These are phyloP conservation scores for Saksenaea oblongispora DNA, from an alignment of 371 early-diverging fungal genomes.

Conservation along the genomic window DNA sequence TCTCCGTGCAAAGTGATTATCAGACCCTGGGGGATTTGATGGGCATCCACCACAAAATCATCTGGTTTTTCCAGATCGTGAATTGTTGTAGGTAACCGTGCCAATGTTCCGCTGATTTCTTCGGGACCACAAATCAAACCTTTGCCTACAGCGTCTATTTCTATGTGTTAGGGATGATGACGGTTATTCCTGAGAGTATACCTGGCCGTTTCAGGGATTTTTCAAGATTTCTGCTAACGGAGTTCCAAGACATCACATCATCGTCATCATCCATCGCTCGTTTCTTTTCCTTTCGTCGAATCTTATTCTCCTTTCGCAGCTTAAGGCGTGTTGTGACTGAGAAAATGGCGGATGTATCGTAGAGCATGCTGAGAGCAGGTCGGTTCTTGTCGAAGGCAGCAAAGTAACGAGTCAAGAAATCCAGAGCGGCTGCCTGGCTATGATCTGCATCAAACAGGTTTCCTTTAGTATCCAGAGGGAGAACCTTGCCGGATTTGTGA, in stretches of 20 bases:
- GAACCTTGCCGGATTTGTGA: slow-evolving; percentile 28
- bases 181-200: slow-evolving; percentile 16
- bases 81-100: slow-evolving; percentile 46
- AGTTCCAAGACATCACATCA: slow-evolving; percentile 24
- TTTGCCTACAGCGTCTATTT: slow-evolving; percentile 31
- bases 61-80: slow-evolving; percentile 41
- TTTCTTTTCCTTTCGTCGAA: slow-evolving; percentile 35
- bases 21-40: slow-evolving; percentile 44
- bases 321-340: slow-evolving; percentile 30
- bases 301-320: slow-evolving; percentile 27
- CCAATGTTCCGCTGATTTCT: slow-evolving; percentile 35
- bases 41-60: slow-evolving; percentile 56
- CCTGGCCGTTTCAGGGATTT: slow-evolving; percentile 26
- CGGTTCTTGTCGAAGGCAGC: slow-evolving; percentile 35
- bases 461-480: slow-evolving; percentile 30
- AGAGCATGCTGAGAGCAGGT: slow-evolving; percentile 16
- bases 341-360: slow-evolving; percentile 33
- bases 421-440: slow-evolving; percentile 24
- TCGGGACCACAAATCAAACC: slow-evolving; percentile 36
- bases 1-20: slow-evolving; percentile 54
- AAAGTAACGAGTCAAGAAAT: slow-evolving; percentile 27
- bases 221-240: slow-evolving; percentile 29
- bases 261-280: slow-evolving; percentile 36
- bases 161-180: not conserved
- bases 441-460: slow-evolving; percentile 39